Base-by-base conservation (phyloP, 2,329 filamentous ascomycete genomes). In the Metarhizium album region DNA sequence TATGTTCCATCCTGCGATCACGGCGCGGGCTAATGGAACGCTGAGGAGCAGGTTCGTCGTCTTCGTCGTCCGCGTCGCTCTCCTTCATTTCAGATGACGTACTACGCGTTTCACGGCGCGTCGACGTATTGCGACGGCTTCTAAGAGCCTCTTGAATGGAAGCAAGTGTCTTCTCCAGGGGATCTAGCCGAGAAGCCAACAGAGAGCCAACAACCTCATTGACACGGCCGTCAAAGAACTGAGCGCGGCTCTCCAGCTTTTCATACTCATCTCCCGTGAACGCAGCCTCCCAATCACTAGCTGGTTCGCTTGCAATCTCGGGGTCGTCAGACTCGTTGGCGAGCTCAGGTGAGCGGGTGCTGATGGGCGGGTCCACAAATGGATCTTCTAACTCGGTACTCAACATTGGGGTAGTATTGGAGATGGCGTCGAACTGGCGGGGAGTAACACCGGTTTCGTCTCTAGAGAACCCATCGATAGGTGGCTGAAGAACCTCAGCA, bases 11-110 rank as follows among this genome's bases (percentile, higher is more conserved):
- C 59, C 82, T 88, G 59, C 84, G 83, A 62, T 95, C 89, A 54
- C 84, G 79, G 52, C 80, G 79, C 18, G 90, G 88, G 58, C 90
- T 96, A 58, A 83, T 76, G 5, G 86, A 86, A 48, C 87, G 83
- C 63, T 81, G 75, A 55, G 75, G 70, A 53, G 70, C 54, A 50
- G 81, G 77, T 51, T 84, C 87, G 22, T 95, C 90, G 57, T 94
- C 90, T 62, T 95, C 90, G 55, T 95, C 90, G 64, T 97, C 91
- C 11, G 93, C 91, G 68, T 97, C 93, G 63, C 91, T 96, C 53
- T 94, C 83, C 46, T 80, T 75, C 3, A 77, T 62, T 29, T 89
- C 86, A n/a, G 74, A 80, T 45, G 86, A 90, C 40, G 80, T 67
- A 64, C 83, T 88, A 58, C 82, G 80, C 57, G 79, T 74, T 24